Evolutionary conservation across 1,284 basidiomycete genomes (phyloP).

Genomic region (Xerocomus cyaneibrunnescens): DNA sequence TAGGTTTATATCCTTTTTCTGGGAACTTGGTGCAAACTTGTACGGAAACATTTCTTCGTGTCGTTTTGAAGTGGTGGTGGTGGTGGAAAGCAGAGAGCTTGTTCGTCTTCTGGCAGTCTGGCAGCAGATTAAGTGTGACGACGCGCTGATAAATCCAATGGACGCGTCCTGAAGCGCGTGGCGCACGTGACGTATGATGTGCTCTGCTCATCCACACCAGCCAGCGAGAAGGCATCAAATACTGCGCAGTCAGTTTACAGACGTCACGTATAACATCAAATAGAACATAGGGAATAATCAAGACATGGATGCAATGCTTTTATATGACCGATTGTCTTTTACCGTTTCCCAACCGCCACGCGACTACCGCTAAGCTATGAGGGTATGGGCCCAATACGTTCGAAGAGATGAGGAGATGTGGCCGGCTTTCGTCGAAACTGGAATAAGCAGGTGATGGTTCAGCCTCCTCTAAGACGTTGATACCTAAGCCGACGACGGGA

Average conservation of each 20-base stretch:
- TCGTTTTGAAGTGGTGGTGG: background rate
- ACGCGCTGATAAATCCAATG: too few relatives aligned
- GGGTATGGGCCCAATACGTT: constrained; percentile 27
- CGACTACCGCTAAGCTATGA: constrained; percentile 11
- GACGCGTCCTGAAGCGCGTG: constrained; percentile 23
- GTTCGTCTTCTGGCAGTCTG: background rate
- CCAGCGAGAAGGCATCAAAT: too few relatives aligned
- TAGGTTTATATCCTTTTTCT: constrained; percentile 12
- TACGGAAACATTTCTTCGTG: constrained; percentile 17
- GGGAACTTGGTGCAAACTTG: constrained; percentile 19
- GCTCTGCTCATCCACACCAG: too few relatives aligned
- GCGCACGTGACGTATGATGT: constrained; percentile 11
- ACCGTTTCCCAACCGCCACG: background rate
- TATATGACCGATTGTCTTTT: background rate
- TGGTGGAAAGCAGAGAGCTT: background rate
- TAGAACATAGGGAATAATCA: background rate
- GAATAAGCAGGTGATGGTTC: constrained; percentile 23
- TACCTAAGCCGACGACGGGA: constrained; percentile 1
- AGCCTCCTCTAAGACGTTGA: constrained; percentile 1
- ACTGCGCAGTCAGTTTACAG: too few relatives aligned
- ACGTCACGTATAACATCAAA: constrained; percentile 9
- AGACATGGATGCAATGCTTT: background rate
- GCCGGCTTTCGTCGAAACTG: constrained; percentile 14
- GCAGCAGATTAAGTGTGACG: too few relatives aligned
- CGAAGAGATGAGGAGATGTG: constrained; percentile 5